Evolutionary conservation across 2,329 filamentous ascomycete genomes (phyloP).

Genomic region (Talaromyces islandicus): DNA sequence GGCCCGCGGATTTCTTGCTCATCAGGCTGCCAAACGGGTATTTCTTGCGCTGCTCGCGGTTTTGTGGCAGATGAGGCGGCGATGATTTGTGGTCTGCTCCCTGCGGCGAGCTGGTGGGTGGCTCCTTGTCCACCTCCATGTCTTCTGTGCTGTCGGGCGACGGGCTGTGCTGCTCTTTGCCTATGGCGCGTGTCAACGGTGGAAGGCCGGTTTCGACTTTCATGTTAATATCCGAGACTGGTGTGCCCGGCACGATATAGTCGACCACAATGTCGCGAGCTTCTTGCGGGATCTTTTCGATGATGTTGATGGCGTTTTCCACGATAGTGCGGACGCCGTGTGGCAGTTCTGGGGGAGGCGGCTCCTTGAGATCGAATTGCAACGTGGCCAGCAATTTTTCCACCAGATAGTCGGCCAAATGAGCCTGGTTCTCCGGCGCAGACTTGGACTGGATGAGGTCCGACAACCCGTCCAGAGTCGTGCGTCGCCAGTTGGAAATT

Average conservation of each 20-base stretch:
- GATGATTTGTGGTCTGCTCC: not conserved
- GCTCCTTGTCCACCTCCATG: slow-evolving; percentile 8
- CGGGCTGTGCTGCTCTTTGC: not conserved
- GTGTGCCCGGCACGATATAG: slow-evolving; percentile 73
- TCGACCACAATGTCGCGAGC: slow-evolving; percentile 83
- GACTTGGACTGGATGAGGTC: slow-evolving; percentile 61
- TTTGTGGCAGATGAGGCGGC: slow-evolving; percentile 12
- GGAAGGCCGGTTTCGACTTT: slow-evolving; percentile 70
- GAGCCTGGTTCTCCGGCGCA: slow-evolving; percentile 59
- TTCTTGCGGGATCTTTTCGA: slow-evolving; percentile 80
- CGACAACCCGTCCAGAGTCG: slow-evolving; percentile 85
- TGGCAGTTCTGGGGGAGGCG: slow-evolving; percentile 73
- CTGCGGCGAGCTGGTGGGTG: not conserved
- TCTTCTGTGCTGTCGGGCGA: slow-evolving; percentile 14
- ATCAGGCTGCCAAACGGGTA: slow-evolving; percentile 39
- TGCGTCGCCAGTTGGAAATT: slow-evolving; percentile 86
- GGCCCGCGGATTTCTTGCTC: slow-evolving; percentile 22
- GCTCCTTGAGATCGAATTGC: slow-evolving; percentile 67
- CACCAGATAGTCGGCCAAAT: slow-evolving; percentile 66
- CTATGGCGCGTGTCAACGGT: slow-evolving; percentile 44
- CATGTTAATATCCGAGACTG: slow-evolving; percentile 69
- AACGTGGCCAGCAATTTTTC: slow-evolving; percentile 63
- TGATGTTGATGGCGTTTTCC: slow-evolving; percentile 80
- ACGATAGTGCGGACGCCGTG: slow-evolving; percentile 89
- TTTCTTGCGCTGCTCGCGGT: slow-evolving; percentile 31